Evolutionary conservation across 305 asterid genomes (phyloP).

Genomic region (Fraxinus latifolia): DNA sequence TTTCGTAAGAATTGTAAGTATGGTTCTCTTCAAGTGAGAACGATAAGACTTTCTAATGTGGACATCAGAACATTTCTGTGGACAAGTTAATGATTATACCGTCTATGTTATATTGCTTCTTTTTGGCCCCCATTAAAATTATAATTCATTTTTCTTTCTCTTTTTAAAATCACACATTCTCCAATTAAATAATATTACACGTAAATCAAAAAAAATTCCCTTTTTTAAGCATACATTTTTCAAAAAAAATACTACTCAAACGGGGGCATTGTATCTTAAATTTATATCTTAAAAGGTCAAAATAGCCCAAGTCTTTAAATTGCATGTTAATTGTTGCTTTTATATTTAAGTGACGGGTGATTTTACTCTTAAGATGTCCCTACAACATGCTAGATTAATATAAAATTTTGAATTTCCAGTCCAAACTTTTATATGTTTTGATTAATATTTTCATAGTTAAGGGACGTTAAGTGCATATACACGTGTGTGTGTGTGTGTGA

Average conservation of each 20-base stretch:
- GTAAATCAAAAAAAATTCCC: no score
- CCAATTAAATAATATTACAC: no score
- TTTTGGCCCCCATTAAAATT: no score
- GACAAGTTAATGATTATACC: not conserved
- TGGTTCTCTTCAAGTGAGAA: no score
- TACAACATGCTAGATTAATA: not conserved
- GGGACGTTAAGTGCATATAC: not conserved
- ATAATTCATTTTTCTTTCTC: no score
- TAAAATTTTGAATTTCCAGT: not conserved
- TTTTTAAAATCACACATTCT: no score
- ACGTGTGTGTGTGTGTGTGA: not conserved
- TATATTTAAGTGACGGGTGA: not conserved
- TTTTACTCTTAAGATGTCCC: not conserved
- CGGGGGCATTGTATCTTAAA: not conserved
- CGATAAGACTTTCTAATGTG: no score
- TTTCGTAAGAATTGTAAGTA: no score
- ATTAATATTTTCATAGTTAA: not conserved
- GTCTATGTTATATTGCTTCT: not conserved
- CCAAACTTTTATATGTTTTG: not conserved
- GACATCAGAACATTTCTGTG: not conserved
- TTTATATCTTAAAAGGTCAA: not conserved
- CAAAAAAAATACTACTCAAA: no score
- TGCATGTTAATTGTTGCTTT: not conserved
- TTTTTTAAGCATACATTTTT: no score
- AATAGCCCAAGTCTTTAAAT: not conserved